These are phyloP conservation scores for Berkeleyomyces rouxiae DNA, from an alignment of 2,329 filamentous ascomycete species.

Conservation along the genomic window DNA sequence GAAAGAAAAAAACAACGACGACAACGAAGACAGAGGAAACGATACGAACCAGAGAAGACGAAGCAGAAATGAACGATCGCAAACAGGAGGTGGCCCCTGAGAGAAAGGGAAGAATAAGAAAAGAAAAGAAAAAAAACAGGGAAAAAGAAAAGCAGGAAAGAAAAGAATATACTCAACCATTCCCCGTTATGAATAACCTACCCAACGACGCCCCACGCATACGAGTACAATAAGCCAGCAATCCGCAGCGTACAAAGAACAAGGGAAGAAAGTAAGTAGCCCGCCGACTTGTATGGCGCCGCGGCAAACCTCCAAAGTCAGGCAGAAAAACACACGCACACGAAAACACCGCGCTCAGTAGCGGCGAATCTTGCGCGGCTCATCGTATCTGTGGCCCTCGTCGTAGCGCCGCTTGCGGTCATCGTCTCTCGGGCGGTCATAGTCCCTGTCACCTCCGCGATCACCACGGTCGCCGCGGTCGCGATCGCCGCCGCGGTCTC, in stretches of 20 bases:
- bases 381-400: constrained; percentile 67
- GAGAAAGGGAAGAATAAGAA: neutral
- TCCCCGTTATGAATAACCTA: constrained; percentile 13
- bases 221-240: constrained; percentile 8
- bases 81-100: no score
- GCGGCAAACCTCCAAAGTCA: no score
- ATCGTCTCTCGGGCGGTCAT: constrained; percentile 40
- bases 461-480: constrained; percentile 17
- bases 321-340: neutral
- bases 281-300: no score
- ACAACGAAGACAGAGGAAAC: neutral
- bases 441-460: constrained; percentile 26
- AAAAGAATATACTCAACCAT: constrained; percentile 15
- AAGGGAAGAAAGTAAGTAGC: neutral
- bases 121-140: neutral
- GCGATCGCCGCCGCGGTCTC: constrained; percentile 28
- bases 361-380: constrained; percentile 49
- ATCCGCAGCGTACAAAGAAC: constrained; percentile 16
- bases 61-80: no score
- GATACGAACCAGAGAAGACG: no score
- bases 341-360: constrained; percentile 26
- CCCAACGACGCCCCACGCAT: neutral
- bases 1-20: neutral
- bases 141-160: constrained; percentile 22
- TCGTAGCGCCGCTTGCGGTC: constrained; percentile 51